Evolutionary conservation across 352 stramenopile species (phyloP), one percentile per base, ranked within the genome.

Genomic region (Phytophthora cryptogea): DNA sequence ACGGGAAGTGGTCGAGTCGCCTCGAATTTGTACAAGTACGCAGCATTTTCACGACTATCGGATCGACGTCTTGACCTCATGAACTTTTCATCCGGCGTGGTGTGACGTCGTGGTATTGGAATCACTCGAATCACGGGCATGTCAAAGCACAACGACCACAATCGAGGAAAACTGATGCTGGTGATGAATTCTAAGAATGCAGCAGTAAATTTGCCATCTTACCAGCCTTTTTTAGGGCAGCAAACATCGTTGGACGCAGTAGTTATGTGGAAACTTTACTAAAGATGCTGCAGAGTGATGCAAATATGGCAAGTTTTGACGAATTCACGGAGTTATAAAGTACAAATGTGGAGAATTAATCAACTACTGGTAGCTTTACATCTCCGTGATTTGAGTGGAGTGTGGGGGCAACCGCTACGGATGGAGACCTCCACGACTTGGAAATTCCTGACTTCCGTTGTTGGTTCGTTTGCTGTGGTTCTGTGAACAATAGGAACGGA

Each of bases 11-110:
- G 36, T 14, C 47, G 33, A 26, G 45, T 62, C 7, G 35, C 47
- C 52, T 72, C 63, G 26, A 68, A 56, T 39, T 30, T 46, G 44
- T 66, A 62, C 23, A 66, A 51, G 35, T 20, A 54, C 1, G 27
- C 27, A 11, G 27, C 46, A 8, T 60, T 41, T 36, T 65, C 54
- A 10, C 36, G 11, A 16, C 20, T 37, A 14, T 59, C 39, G 0
- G 50, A 58, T 6, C 37, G 40, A 7, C 51, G 36, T 23, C 50
- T 54, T 45, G 58, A 17, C 8, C 17, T 11, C 9, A 52, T 26
- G 48, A 53, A 53, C 17, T 53, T 52, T 40, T 65, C 56, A 27
- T 65, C 40, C 32, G 56, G 47, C 10, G 48, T 53, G 0, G 47
- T 54, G 17, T 53, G 40, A 28, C 31, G 56, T 47, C 40, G 39